A percentile compares a stretch with the other conserved stretches of the same genome.
phyloP scores from a whole-genome alignment of 2,329 filamentous ascomycete genomes.

The Stagonosporopsis chrysanthemi region DNA sequence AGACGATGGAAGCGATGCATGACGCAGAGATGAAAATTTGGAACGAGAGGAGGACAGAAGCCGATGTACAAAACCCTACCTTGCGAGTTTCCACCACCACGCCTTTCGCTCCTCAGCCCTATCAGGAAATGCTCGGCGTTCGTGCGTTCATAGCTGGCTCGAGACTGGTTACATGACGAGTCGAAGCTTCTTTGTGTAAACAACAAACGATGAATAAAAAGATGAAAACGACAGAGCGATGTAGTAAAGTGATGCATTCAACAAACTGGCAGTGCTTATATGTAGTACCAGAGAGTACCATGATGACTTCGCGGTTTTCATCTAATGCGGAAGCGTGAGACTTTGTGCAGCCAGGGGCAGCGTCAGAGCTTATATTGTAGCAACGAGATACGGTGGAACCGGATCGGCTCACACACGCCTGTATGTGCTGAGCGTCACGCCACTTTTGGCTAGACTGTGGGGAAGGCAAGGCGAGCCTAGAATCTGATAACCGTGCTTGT shows the following conservation, averaged over 20 bases:
- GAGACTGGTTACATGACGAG: neutral
- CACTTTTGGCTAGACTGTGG: conserved; percentile 23
- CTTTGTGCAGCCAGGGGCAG: neutral
- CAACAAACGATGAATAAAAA: conserved; percentile 3
- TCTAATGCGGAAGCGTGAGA: conserved; percentile 1
- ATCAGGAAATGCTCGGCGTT: conserved; percentile 5
- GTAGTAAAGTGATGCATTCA: neutral
- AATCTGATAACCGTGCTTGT: conserved; percentile 10
- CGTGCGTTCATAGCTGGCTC: neutral
- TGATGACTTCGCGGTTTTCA: conserved; percentile 7
- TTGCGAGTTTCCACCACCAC: conserved; percentile 7
- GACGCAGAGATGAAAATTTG: conserved; percentile 2
- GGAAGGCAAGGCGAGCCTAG: neutral
- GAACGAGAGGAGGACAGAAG: neutral
- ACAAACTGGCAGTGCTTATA: neutral
- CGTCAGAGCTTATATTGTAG: conserved; percentile 7
- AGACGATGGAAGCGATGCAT: neutral
- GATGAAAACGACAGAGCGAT: neutral
- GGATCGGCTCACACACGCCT: conserved; percentile 6
- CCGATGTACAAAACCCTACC: conserved; percentile 8
- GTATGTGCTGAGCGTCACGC: conserved; percentile 40
- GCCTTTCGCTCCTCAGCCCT: conserved; percentile 12
- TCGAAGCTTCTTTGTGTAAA: neutral
- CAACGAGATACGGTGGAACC: neutral
- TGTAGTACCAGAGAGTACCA: conserved; percentile 7